A percentile compares a stretch with the other conserved stretches of the same genome.
phyloP scores from a whole-genome alignment of 1,284 basidiomycete species.

The Rhodotorula glutinis region DNA sequence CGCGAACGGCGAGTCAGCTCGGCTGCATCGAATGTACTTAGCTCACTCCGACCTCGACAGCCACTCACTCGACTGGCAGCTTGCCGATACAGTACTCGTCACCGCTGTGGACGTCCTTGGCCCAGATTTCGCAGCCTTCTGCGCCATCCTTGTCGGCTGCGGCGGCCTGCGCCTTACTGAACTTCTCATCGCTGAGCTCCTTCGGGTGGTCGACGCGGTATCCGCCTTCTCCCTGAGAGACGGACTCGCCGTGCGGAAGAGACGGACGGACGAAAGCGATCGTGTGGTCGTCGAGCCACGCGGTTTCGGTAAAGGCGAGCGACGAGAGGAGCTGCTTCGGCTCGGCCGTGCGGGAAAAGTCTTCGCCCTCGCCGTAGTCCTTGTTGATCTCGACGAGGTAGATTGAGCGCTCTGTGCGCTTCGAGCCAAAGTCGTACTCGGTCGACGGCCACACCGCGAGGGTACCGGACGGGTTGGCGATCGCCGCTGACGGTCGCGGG shows the following conservation, averaged over 20 bases:
- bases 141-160: conserved; percentile 56
- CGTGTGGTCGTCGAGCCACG: conserved; percentile 46
- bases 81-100: conserved; percentile 38
- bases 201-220: conserved; percentile 18
- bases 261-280: conserved; percentile 46
- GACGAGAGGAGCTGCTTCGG: conserved; percentile 21
- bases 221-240: conserved; percentile 23
- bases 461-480: conserved; percentile 64
- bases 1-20: not conserved
- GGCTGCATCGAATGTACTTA: too few species aligned
- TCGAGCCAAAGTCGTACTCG: conserved; percentile 61
- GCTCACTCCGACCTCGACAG: too few species aligned
- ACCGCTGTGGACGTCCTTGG: conserved; percentile 18
- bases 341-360: not conserved
- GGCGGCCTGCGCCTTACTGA: conserved; percentile 42
- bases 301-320: conserved; percentile 27
- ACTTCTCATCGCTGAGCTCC: conserved; percentile 24
- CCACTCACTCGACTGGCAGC: conserved; percentile 38
- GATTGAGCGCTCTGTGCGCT: conserved; percentile 63
- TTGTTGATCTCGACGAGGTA: conserved; percentile 48
- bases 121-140: conserved; percentile 37
- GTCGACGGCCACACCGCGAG: conserved; percentile 65
- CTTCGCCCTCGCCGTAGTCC: not conserved
- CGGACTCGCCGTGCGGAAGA: conserved; percentile 6
- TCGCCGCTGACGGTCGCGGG: conserved; percentile 63